These are phyloP conservation scores for Ceratocystis ficicola DNA, from an alignment of 2,329 filamentous ascomycete species.

Conservation along the genomic window DNA sequence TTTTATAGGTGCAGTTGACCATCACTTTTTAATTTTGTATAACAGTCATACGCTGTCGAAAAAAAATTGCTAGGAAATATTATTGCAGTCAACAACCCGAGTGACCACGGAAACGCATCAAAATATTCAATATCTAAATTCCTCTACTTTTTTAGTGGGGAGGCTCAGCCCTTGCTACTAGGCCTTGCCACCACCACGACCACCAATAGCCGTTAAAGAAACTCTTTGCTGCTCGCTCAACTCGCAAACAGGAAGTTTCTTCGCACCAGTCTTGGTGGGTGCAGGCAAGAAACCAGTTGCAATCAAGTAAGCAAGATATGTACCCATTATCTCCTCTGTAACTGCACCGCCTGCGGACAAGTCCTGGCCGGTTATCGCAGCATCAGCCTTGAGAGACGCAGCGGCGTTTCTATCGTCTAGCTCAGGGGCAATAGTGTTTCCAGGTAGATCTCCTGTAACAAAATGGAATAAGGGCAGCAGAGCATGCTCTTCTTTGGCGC, in stretches of 20 bases:
- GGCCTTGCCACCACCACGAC: constrained; percentile 18
- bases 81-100: neutral
- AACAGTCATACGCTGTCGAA: neutral
- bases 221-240: constrained; percentile 22
- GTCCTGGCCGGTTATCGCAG: constrained; percentile 38
- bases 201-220: constrained; percentile 22
- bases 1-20: neutral
- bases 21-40: no score
- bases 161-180: constrained; percentile 15
- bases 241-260: constrained; percentile 38
- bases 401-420: constrained; percentile 52
- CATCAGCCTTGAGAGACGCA: constrained; percentile 44
- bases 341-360: constrained; percentile 41
- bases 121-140: neutral
- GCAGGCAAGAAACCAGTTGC: constrained; percentile 46
- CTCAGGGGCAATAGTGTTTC: constrained; percentile 55
- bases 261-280: constrained; percentile 29
- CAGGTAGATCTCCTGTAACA: constrained; percentile 54
- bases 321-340: constrained; percentile 44
- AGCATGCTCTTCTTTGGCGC: constrained; percentile 28
- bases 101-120: neutral
- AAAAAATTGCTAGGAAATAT: neutral
- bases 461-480: constrained; percentile 59
- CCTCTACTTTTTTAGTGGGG: neutral
- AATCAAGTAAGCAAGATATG: constrained; percentile 49